A percentile compares a stretch with the other conserved stretches of the same genome.
Conservation (phyloP, 495 filamentous ascomycete species). For the Geoglossum glabrum region DNA sequence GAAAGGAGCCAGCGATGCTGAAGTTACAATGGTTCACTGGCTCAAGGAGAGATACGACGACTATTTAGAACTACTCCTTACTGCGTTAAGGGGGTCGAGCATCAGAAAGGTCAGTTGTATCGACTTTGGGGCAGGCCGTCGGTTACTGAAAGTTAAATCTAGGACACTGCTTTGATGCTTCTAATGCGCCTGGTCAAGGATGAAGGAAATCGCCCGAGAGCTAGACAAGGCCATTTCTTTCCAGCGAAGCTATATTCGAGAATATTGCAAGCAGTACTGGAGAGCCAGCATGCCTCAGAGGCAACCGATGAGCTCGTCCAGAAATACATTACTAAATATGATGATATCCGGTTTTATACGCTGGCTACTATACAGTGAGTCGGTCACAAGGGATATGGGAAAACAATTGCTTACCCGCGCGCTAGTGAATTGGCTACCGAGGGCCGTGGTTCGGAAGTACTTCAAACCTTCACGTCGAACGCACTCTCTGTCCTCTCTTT, state of each 20-base stretch:
- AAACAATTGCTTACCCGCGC: background rate
- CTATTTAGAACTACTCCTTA: slow-evolving; percentile 24
- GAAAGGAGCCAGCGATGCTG: slow-evolving; percentile 44
- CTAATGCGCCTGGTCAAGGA: slow-evolving; percentile 70
- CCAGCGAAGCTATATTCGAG: slow-evolving; percentile 37
- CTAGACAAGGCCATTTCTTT: slow-evolving; percentile 39
- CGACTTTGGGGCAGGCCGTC: background rate
- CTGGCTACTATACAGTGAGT: slow-evolving; percentile 48
- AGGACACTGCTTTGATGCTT: slow-evolving; percentile 39
- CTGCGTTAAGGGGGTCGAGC: slow-evolving; percentile 25
- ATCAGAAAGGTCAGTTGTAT: background rate
- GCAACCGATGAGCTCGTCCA: slow-evolving; percentile 49
- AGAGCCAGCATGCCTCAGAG: slow-evolving; percentile 30
- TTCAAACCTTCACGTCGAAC: slow-evolving; percentile 3
- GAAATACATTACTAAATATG: slow-evolving; percentile 56
- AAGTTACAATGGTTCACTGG: slow-evolving; percentile 58
- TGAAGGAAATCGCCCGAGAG: slow-evolving; percentile 40
- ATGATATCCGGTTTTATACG: slow-evolving; percentile 71
- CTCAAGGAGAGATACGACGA: slow-evolving; percentile 51
- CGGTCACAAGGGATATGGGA: background rate
- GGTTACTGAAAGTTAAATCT: background rate
- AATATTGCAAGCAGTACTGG: slow-evolving; percentile 42
- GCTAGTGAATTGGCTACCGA: background rate
- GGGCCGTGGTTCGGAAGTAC: background rate
- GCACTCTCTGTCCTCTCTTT: slow-evolving; percentile 32